Base-by-base conservation (phyloP, 208 protist species). In the Naegleria lovaniensis region DNA sequence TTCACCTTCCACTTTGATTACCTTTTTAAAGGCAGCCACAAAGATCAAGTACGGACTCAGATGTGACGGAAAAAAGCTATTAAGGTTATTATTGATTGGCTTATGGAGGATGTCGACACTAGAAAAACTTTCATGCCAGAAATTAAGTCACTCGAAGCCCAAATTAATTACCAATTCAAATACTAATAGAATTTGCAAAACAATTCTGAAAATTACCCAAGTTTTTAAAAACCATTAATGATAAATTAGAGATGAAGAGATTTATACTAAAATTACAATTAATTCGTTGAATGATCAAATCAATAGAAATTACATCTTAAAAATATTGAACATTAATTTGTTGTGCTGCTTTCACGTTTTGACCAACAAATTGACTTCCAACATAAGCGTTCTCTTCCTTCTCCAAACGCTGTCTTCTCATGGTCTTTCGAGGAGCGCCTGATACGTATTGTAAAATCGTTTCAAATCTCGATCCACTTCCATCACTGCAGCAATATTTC, bases 401-500 rank as follows among this genome's bases (percentile, higher is more conserved):
- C 11, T 67, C 55, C 55, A 67, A 67, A 67, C 55, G 55, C 19
- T 67, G 55, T 29, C 22, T 67, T 67, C 22, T 67, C 55, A 67
- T 15, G 11, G 55, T 67, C 55, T 67, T 67, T 67, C 55, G 39
- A 43, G 96, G 96, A 33, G 96, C 97, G 94, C 97, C n/a, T 96
- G 93, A 91, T 98, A 98, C 33, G 97, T 96, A 41, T 95, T 96
- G 92, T 96, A 98, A 39, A 94, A 91, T 29, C 90, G 33, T 25
- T 92, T 48, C 38, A 93, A 89, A 48, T 98, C 95, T 58, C 97
- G 95, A 92, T 98, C 94, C 3, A 98, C 92, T 85, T 97, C 96
- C 22, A 98, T 92, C 25, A 98, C 96, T 59, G 96, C 96, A 41
- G 96, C 97, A 16, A 97, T 91, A 96, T 98, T 98, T 83, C 98